Percentiles rank a stretch among this genome's conserved stretches.
phyloP scores from a whole-genome alignment of 176 grass and related monocot genomes.

The Coix lacrymajobi region DNA sequence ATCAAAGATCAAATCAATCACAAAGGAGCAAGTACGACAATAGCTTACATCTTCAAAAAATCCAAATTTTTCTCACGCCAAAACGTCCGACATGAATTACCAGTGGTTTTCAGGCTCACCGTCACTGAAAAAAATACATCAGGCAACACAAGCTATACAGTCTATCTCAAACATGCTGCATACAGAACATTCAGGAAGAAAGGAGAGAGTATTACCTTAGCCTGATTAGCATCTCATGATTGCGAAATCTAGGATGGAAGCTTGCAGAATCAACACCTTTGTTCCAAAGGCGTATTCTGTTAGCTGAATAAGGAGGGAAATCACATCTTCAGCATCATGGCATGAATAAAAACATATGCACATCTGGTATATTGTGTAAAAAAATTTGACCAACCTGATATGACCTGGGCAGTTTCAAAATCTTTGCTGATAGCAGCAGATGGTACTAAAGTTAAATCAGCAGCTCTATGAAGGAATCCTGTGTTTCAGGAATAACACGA shows the following conservation, averaged over 20 bases:
- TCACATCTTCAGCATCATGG: not conserved
- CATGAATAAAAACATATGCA: not conserved
- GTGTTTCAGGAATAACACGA: not conserved
- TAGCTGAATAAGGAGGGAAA: conserved; percentile 37
- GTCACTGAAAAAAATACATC: conserved; percentile 44
- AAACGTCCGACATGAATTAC: conserved; percentile 92
- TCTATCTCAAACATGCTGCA: not conserved
- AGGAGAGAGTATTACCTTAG: conserved; percentile 41
- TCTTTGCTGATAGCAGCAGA: conserved; percentile 86
- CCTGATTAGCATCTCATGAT: conserved; percentile 67
- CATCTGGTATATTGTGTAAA: not conserved
- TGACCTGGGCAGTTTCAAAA: conserved; percentile 71
- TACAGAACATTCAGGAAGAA: not conserved
- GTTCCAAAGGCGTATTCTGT: conserved; percentile 86
- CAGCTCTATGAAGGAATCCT: conserved; percentile 95
- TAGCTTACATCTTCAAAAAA: conserved; percentile 75
- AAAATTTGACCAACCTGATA: conserved; percentile 50
- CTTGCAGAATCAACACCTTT: conserved; percentile 96
- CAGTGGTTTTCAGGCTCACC: conserved; percentile 68
- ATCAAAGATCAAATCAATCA: not conserved
- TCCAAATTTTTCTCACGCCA: conserved; percentile 85
- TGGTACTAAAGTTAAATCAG: conserved; percentile 81
- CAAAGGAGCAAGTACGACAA: not conserved
- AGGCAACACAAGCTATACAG: conserved; percentile 16
- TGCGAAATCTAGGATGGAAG: conserved; percentile 71